phyloP scores from a whole-genome alignment of 305 asterid genomes.

The Galium porrigens region DNA sequence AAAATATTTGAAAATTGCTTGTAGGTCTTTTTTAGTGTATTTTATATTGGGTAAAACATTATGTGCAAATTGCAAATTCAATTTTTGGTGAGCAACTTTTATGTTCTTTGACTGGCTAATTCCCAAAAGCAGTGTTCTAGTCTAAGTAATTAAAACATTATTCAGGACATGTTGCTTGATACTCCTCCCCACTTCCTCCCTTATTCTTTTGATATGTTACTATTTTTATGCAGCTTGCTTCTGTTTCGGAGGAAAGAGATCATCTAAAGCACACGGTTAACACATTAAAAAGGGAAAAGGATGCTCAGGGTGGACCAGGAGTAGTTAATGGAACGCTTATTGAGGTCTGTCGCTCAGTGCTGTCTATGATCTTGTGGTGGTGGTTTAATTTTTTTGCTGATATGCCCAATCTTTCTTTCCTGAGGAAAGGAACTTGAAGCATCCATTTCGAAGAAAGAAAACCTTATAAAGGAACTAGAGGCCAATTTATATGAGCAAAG shows the following conservation, averaged over 20 bases:
- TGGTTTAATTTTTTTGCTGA: conserved; percentile 7
- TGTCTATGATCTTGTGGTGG: conserved; percentile 1
- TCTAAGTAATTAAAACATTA: conserved; percentile 8
- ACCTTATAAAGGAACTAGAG: conserved; percentile 52
- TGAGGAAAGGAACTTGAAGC: conserved; percentile 65
- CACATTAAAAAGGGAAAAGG: conserved; percentile 38
- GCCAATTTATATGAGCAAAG: conserved; percentile 46
- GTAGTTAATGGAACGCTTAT: conserved; percentile 33
- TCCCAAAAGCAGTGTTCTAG: conserved; percentile 3
- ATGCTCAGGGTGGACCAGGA: conserved; percentile 42
- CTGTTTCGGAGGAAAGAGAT: conserved; percentile 58
- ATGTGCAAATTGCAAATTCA: neutral
- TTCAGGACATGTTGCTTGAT: conserved; percentile 18
- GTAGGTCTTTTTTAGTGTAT: neutral
- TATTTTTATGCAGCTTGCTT: conserved; percentile 38
- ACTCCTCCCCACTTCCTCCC: conserved; percentile 13
- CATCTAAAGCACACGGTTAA: conserved; percentile 33
- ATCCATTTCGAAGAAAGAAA: conserved; percentile 59
- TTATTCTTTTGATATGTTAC: neutral
- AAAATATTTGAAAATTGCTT: neutral
- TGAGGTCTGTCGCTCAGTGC: conserved; percentile 30
- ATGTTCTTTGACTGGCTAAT: neutral
- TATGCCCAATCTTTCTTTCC: conserved; percentile 19
- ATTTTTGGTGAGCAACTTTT: neutral
- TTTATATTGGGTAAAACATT: neutral